phyloP scores from a whole-genome alignment of 352 stramenopile species.

The Pythium pyrilobum region DNA sequence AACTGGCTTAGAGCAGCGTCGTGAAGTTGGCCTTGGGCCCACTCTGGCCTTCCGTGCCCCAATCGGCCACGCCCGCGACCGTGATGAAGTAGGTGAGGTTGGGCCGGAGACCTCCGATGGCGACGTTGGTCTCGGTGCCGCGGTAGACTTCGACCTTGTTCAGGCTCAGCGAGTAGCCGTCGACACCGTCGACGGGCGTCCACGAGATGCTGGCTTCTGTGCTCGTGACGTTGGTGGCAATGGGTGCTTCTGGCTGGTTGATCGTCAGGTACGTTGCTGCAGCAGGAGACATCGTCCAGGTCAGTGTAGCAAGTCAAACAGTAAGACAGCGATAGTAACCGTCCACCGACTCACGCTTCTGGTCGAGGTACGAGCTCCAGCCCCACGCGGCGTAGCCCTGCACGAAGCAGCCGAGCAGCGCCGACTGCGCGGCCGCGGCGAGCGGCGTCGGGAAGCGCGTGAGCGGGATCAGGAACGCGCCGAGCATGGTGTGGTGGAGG shows the following conservation, averaged over 20 bases:
- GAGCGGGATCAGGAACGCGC: slow-evolving; percentile 53
- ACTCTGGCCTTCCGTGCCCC: slow-evolving; percentile 51
- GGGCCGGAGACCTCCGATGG: slow-evolving; percentile 36
- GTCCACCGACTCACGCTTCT: slow-evolving; percentile 50
- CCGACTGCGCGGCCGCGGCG: slow-evolving; percentile 50
- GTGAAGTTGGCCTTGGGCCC: slow-evolving; percentile 69
- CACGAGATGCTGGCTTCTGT: slow-evolving; percentile 40
- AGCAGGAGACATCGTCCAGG: slow-evolving; percentile 1
- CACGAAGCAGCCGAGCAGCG: slow-evolving; percentile 51
- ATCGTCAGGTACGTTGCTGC: slow-evolving; percentile 68
- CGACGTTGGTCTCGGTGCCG: slow-evolving; percentile 31
- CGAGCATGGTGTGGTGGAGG: slow-evolving; percentile 73
- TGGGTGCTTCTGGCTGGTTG: slow-evolving; percentile 24
- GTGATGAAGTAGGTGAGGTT: slow-evolving; percentile 74
- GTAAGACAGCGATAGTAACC: no score
- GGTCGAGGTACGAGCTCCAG: slow-evolving; percentile 63
- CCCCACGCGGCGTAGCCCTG: slow-evolving; percentile 76
- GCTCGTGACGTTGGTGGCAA: slow-evolving; percentile 36
- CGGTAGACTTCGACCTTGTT: slow-evolving; percentile 77
- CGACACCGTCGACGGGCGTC: slow-evolving; percentile 37
- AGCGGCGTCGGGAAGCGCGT: slow-evolving; percentile 56
- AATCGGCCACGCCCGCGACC: slow-evolving; percentile 57
- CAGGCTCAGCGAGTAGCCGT: slow-evolving; percentile 67
- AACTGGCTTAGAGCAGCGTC: slow-evolving; percentile 19
- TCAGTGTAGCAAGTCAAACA: neutral